Evolutionary conservation across 352 stramenopile species (phyloP).

Genomic region (Pythium aquatile): DNA sequence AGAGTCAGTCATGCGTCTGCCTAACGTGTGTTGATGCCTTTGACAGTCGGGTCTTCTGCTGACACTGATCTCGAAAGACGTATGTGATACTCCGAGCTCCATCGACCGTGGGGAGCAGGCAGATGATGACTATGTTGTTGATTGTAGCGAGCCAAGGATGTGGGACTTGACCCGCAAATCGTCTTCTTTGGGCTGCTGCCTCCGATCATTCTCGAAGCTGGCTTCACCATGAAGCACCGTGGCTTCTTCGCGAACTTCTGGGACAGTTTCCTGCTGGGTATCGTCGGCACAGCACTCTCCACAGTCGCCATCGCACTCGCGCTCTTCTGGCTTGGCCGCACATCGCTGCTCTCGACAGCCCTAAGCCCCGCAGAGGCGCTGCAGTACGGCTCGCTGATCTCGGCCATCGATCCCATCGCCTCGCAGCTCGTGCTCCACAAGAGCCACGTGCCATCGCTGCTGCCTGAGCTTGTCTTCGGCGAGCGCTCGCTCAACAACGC

Average conservation of each 20-base stretch:
- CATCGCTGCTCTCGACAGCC: conserved; percentile 11
- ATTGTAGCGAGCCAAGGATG: conserved; percentile 27
- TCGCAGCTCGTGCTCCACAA: conserved; percentile 91
- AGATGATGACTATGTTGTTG: too few species aligned
- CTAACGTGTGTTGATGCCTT: too few species aligned
- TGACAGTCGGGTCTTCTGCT: conserved; percentile 18
- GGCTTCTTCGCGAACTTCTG: conserved; percentile 52
- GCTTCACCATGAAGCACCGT: conserved; percentile 60
- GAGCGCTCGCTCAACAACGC: conserved; percentile 86
- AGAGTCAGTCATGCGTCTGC: too few species aligned
- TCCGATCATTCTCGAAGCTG: conserved; percentile 61
- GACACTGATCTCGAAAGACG: conserved; percentile 22
- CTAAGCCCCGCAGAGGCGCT: conserved; percentile 57
- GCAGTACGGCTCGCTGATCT: conserved; percentile 91
- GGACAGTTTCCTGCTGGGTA: conserved; percentile 41
- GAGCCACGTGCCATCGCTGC: conserved; percentile 61
- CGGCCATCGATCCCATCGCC: conserved; percentile 90
- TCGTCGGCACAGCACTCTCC: conserved; percentile 48
- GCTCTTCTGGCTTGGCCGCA: conserved; percentile 43
- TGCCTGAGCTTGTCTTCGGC: conserved; percentile 88
- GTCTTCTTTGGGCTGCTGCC: conserved; percentile 62
- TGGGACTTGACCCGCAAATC: conserved; percentile 44
- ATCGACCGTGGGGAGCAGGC: too few species aligned
- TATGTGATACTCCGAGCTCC: conserved; percentile 4
- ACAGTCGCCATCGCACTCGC: conserved; percentile 38